These are phyloP conservation scores for Bretschneidera sinensis DNA, from an alignment of 345 rosid genomes.

Conservation along the genomic window DNA sequence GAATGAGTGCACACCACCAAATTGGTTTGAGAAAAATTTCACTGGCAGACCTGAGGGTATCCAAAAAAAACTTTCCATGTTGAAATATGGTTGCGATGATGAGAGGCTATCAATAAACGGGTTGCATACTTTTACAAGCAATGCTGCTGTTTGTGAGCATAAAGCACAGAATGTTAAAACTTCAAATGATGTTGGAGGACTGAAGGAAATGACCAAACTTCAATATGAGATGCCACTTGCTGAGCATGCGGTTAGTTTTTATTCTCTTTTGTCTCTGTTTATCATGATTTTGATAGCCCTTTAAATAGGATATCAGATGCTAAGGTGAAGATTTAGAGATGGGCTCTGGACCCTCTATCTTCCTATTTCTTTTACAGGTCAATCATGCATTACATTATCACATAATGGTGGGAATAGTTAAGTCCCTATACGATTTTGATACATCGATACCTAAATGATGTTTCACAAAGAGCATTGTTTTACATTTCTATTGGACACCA, in stretches of 20 bases:
- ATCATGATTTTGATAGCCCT: not conserved
- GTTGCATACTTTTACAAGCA: slow-evolving; percentile 29
- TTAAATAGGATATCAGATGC: not conserved
- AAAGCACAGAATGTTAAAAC: slow-evolving; percentile 27
- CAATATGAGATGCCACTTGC: slow-evolving; percentile 35
- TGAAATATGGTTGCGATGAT: slow-evolving; percentile 23
- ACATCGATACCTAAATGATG: too few relatives aligned
- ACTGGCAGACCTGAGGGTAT: slow-evolving; percentile 33
- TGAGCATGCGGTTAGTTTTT: slow-evolving; percentile 34
- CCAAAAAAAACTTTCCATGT: slow-evolving; percentile 22
- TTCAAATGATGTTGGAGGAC: slow-evolving; percentile 17
- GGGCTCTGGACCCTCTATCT: not conserved
- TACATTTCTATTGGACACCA: not conserved
- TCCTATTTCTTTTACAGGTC: not conserved
- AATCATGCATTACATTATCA: not conserved
- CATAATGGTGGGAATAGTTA: not conserved
- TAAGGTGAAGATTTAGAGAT: not conserved
- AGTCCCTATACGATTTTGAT: not conserved
- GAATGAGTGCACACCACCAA: slow-evolving; percentile 32
- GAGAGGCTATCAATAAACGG: slow-evolving; percentile 30
- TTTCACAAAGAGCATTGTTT: not conserved
- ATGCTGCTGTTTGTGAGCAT: slow-evolving; percentile 29
- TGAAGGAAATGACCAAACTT: slow-evolving; percentile 18
- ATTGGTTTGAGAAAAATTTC: slow-evolving; percentile 30
- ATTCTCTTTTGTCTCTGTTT: not conserved